phyloP scores from a whole-genome alignment of 352 stramenopile genomes.

The Pythium volutum region DNA sequence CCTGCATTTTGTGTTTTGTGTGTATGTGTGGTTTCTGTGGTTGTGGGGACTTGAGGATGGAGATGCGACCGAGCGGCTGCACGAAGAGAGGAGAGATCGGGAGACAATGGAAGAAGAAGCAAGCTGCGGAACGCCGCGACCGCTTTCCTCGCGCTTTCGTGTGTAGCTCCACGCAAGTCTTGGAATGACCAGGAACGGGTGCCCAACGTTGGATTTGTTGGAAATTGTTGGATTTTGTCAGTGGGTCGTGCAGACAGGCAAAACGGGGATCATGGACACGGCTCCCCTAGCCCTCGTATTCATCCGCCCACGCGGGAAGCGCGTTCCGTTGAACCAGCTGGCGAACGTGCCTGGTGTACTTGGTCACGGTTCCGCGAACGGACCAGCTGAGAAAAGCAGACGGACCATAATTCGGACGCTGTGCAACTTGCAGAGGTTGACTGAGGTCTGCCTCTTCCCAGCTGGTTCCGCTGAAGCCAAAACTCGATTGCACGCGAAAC shows the following conservation, averaged over 20 bases:
- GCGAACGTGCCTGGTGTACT: conserved; percentile 1
- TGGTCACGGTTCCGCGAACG: not conserved
- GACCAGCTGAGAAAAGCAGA: not conserved
- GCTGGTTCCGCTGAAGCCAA: not conserved
- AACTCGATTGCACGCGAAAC: too few relatives aligned
- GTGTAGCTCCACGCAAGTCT: not conserved
- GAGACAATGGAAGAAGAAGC: not conserved
- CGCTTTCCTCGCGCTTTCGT: conserved; percentile 21
- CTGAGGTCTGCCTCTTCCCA: not conserved
- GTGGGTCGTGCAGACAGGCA: not conserved
- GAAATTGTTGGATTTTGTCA: too few relatives aligned
- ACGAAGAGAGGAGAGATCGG: not conserved
- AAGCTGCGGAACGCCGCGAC: conserved; percentile 4
- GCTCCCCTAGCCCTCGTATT: conserved; percentile 1
- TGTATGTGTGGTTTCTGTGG: too few relatives aligned
- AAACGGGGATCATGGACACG: too few relatives aligned
- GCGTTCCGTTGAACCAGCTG: conserved; percentile 18
- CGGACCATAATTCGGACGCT: not conserved
- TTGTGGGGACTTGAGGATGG: not conserved
- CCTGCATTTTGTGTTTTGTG: conserved; percentile 21
- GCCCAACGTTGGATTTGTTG: not conserved
- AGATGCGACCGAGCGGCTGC: too few relatives aligned
- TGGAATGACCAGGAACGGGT: not conserved
- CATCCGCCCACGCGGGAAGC: conserved; percentile 1
- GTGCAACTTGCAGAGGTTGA: not conserved